Evolutionary conservation across 306 rosid species (phyloP), one percentile per base, ranked within the genome.

Genomic region (Senna siamea): DNA sequence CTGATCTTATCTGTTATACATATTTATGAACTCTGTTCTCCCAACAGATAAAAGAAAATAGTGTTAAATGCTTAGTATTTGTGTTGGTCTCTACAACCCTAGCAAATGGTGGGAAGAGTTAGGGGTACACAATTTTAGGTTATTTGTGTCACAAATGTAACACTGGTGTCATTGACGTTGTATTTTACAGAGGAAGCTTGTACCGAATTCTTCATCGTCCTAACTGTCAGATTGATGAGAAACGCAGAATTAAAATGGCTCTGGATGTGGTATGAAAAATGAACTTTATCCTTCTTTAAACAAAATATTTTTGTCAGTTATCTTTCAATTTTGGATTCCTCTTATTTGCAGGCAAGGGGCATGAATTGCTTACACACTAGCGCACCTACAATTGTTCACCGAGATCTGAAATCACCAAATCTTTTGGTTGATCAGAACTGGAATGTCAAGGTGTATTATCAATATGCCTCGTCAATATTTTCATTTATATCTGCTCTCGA

Each of bases 321-420:
- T 32, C 52, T 74, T 81, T 54, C 41, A 80, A 70, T 52, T 66
- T 78, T 70, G 52, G 70, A 67, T 41, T 73, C 32, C 53, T 37
- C 51, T 66, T n/a, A 77, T 79, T 82, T 82, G 78, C 86, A 94
- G 99, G 99, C 99, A 30, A 88, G 87, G 90, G 99, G 99, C 70
- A 94, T 94, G 99, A 94, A 92, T 86, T 94, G 99, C 92, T 87
- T 94, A 83, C 99, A 94, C 80, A 20, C 93, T 23, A 94, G 99
- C 82, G 65, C 62, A 51, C 99, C 99, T 28, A 92, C 96, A 10
- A 94, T 94, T 84, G 99, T 94, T 79, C 99, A 94, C 85, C 89
- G 98, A 69, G 99, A 94, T 88, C 82, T 94, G 78, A 94, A 94
- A 79, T 94, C 99, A 61, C 96, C 97, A 4, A 94, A 94, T 86